Conservation (phyloP, 1,284 basidiomycete genomes). For the Hymenochaete sp. region DNA sequence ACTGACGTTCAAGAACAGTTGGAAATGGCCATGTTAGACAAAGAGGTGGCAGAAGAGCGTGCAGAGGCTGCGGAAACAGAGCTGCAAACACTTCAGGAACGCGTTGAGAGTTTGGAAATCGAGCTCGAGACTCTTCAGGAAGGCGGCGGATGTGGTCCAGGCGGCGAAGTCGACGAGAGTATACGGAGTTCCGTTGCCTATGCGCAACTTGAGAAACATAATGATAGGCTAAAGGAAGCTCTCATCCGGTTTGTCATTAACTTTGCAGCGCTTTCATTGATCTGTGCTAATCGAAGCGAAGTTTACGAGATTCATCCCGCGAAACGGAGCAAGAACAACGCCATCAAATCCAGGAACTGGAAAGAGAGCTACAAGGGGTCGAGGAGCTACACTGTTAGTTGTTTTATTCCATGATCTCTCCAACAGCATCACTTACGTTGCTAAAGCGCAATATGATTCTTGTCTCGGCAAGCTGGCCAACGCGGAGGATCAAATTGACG, state of each 20-base stretch:
- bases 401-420: neutral
- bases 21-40: conserved; percentile 93
- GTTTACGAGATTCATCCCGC: conserved; percentile 79
- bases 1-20: conserved; percentile 79
- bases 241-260: conserved; percentile 56
- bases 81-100: conserved; percentile 70
- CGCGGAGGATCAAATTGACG: conserved; percentile 86
- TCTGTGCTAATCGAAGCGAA: conserved; percentile 25
- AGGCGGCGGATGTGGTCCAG: conserved; percentile 29
- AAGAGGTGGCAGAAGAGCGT: conserved; percentile 94
- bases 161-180: conserved; percentile 35
- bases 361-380: conserved; percentile 69
- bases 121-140: conserved; percentile 75
- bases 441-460: conserved; percentile 69
- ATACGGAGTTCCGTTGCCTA: conserved; percentile 68
- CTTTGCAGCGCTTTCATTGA: neutral
- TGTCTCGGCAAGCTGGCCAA: conserved; percentile 73
- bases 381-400: conserved; percentile 63
- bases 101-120: conserved; percentile 72
- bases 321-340: conserved; percentile 86
- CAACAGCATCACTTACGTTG: conserved; percentile 10
- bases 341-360: conserved; percentile 76
- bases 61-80: conserved; percentile 76
- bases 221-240: conserved; percentile 91
- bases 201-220: conserved; percentile 94